Evolutionary conservation across 176 grass and related monocot genomes (phyloP), one percentile per base, ranked within the genome.

Genomic region (Triticum monococcum): DNA sequence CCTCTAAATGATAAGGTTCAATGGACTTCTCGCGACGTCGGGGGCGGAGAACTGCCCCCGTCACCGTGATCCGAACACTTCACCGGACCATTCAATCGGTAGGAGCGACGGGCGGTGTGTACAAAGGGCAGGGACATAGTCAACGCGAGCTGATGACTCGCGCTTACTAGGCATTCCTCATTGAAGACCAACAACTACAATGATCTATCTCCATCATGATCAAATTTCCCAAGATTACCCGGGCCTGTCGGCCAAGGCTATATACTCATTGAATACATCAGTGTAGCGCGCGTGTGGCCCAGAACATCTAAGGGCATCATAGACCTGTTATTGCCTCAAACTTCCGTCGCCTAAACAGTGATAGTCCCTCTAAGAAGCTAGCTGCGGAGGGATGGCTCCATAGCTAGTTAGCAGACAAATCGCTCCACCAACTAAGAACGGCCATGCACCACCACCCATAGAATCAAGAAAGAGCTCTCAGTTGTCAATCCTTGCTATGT

Each of bases 291-390:
- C 75, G 79, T 95, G 86, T 83, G 79, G 88, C 90, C 93, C 86
- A 86, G 72, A 95, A 95, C 91, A 95, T 93, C 91, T 95, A 95
- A 93, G 91, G 94, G 94, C 91, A 91, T 95, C 94, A 95, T 77
- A 90, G 86, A 91, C 89, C 81, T 93, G 64, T 90, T 95, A 95
- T 92, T 90, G 88, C 85, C 93, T 95, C 88, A 95, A 95, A 90
- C 88, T 92, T 95, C 54, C 40, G 40, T 92, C 90, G 88, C 88
- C 88, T 90, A 88, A 90, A 86, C 40, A 75, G 38, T 86, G 82
- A 92, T 92, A 90, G 88, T 92, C 91, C 93, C 93, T 92, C 88
- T 95, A 92, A 95, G 86, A 95, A 92, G 90, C 87, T 90, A 84
- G 90, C 81, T 84, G 66, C 36, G 56, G 72, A 94, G 87, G 89